These are phyloP conservation scores for Trichosporon sp. DNA, from an alignment of 1,284 basidiomycete genomes.

Conservation along the genomic window DNA sequence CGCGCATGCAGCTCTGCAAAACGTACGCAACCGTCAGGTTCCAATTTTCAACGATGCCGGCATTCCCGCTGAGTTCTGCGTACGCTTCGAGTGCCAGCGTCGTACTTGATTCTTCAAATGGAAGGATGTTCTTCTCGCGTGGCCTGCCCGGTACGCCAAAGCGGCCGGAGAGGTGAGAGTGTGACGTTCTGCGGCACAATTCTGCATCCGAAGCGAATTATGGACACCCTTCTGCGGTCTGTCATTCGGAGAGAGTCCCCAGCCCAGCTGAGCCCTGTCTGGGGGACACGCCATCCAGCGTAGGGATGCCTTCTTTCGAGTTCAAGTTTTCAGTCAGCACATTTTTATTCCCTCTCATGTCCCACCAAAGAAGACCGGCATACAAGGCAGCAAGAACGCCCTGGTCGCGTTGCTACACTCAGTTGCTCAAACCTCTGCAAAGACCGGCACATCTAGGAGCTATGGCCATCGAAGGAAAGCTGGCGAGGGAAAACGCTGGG, in stretches of 20 bases:
- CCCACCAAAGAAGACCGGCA: neutral
- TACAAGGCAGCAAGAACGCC: neutral
- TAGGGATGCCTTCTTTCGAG: neutral
- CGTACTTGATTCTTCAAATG: slow-evolving; percentile 1
- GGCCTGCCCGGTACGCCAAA: neutral
- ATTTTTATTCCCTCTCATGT: neutral
- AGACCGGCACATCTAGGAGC: neutral
- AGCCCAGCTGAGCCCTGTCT: neutral
- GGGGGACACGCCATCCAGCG: neutral
- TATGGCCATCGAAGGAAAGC: neutral
- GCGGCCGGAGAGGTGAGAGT: neutral
- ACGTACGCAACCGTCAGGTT: no score
- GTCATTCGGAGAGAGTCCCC: neutral
- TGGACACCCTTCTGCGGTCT: neutral
- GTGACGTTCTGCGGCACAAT: neutral
- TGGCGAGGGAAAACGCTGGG: neutral
- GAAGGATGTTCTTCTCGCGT: neutral
- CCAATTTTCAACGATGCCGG: neutral
- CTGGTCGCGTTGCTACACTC: neutral
- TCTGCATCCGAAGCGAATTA: slow-evolving; percentile 4
- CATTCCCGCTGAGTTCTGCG: neutral
- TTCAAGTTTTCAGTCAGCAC: neutral
- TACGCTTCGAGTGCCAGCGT: neutral
- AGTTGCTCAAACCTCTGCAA: neutral
- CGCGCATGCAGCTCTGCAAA: neutral